phyloP scores from a whole-genome alignment of 768 basidiomycete species.

The Suillus variegatus region DNA sequence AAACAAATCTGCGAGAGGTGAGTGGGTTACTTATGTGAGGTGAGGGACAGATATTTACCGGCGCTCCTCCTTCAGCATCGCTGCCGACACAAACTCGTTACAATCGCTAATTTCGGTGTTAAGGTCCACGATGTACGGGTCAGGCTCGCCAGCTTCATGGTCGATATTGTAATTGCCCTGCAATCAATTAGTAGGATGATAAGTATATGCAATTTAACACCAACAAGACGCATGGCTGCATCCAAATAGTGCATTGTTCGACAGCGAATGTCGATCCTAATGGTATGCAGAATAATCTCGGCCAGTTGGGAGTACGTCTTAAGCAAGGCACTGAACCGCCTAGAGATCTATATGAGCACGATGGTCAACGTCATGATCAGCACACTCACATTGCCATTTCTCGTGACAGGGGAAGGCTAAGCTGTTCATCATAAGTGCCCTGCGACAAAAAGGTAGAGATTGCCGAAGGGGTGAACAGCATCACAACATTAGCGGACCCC shows the following conservation, averaged over 20 bases:
- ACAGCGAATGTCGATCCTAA: conserved; percentile 87
- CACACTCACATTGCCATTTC: conserved; percentile 85
- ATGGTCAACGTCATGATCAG: neutral
- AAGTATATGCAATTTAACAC: conserved; percentile 22
- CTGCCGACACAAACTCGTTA: conserved; percentile 66
- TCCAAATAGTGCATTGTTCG: conserved; percentile 80
- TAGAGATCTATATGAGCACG: conserved; percentile 33
- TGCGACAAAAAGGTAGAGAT: conserved; percentile 45
- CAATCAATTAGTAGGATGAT: conserved; percentile 12
- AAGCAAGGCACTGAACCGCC: conserved; percentile 89
- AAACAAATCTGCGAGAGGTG: conserved; percentile 67
- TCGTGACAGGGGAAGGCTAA: conserved; percentile 75
- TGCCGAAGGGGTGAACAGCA: conserved; percentile 46
- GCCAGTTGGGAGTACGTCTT: conserved; percentile 91
- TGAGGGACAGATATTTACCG: conserved; percentile 47
- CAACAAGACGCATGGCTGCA: conserved; percentile 73
- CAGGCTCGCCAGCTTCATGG: conserved; percentile 87
- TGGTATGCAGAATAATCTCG: conserved; percentile 81
- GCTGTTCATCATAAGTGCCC: conserved; percentile 42
- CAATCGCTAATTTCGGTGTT: conserved; percentile 77
- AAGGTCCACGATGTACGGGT: conserved; percentile 84
- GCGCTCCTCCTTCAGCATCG: conserved; percentile 64
- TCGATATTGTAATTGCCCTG: conserved; percentile 87
- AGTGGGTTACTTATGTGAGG: neutral
- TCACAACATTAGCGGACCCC: conserved; percentile 47